Percentiles rank a stretch among this genome's conserved stretches.
These are phyloP conservation scores for Scortechinia acanthostroma DNA, from an alignment of 2,329 filamentous ascomycete species.

Conservation along the genomic window DNA sequence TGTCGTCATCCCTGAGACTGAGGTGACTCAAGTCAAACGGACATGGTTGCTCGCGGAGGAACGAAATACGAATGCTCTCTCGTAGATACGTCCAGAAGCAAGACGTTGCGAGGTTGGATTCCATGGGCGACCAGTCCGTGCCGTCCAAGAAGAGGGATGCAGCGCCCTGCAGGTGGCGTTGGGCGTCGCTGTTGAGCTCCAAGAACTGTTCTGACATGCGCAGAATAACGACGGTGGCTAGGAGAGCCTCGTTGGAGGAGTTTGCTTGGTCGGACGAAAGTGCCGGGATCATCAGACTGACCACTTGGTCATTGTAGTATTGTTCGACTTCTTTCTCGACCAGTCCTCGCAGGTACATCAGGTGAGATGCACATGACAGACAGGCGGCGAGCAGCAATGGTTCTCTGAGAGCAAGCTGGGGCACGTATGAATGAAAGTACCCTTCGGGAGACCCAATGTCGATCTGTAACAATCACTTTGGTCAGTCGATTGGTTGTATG, in stretches of 20 bases:
- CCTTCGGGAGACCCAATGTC: background rate
- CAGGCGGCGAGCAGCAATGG: background rate
- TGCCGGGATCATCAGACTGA: too few species aligned
- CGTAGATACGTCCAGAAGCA: background rate
- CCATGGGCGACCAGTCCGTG: too few species aligned
- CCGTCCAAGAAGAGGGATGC: too few species aligned
- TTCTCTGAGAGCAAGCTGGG: background rate
- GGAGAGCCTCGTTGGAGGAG: too few species aligned
- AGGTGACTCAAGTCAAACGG: background rate
- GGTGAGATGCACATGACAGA: background rate
- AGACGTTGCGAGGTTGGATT: too few species aligned
- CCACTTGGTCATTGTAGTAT: too few species aligned
- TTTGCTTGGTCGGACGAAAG: too few species aligned
- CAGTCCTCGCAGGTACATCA: background rate
- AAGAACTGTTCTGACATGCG: background rate
- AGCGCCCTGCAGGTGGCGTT: background rate
- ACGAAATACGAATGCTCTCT: background rate
- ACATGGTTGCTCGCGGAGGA: background rate
- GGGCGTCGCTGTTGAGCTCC: background rate
- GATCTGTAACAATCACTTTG: background rate
- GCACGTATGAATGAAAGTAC: background rate
- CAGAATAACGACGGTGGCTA: background rate
- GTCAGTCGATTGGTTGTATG: too few species aligned
- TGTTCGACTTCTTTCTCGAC: too few species aligned
- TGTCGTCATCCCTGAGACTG: background rate